Conservation (phyloP, 148 eudicot species). For the Diospyros lotus region DNA sequence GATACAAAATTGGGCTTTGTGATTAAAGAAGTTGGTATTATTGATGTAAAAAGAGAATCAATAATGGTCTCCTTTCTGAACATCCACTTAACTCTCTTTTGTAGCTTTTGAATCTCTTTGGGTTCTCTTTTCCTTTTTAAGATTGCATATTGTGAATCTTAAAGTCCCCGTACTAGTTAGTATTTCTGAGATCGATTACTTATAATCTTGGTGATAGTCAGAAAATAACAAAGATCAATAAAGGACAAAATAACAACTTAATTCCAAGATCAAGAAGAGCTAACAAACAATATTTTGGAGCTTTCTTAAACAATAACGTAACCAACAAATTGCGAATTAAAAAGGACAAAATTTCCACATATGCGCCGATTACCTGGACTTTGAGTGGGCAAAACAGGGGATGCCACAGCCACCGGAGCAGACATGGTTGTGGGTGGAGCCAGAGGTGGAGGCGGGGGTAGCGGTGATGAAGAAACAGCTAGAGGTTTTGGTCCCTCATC, state of each 20-base stretch:
- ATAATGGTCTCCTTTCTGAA: constrained; percentile 40
- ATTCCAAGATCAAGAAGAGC: constrained; percentile 33
- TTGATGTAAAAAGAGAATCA: constrained; percentile 26
- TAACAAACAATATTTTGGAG: constrained; percentile 26
- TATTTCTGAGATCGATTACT: constrained; percentile 5
- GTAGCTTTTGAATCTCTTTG: constrained; percentile 36
- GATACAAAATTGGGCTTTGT: constrained; percentile 18
- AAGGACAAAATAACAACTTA: constrained; percentile 52
- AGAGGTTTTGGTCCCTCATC: constrained; percentile 31
- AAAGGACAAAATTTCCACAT: constrained; percentile 10
- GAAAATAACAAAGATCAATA: constrained; percentile 38
- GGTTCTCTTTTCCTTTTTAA: constrained; percentile 18
- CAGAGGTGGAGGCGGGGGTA: constrained; percentile 17
- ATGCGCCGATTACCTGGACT: constrained; percentile 54
- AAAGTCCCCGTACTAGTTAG: not conserved
- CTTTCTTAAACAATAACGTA: constrained; percentile 1
- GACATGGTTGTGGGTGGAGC: constrained; percentile 24
- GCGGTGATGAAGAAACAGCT: constrained; percentile 28
- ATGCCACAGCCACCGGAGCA: constrained; percentile 28
- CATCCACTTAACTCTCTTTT: constrained; percentile 16
- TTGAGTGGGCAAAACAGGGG: constrained; percentile 40
- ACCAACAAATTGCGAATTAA: constrained; percentile 17
- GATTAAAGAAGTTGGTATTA: constrained; percentile 14
- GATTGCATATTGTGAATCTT: constrained; percentile 14
- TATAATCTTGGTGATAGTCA: constrained; percentile 13